Conservation (phyloP, 2,329 filamentous ascomycete genomes). For the Emmonsiellopsis sp. region DNA sequence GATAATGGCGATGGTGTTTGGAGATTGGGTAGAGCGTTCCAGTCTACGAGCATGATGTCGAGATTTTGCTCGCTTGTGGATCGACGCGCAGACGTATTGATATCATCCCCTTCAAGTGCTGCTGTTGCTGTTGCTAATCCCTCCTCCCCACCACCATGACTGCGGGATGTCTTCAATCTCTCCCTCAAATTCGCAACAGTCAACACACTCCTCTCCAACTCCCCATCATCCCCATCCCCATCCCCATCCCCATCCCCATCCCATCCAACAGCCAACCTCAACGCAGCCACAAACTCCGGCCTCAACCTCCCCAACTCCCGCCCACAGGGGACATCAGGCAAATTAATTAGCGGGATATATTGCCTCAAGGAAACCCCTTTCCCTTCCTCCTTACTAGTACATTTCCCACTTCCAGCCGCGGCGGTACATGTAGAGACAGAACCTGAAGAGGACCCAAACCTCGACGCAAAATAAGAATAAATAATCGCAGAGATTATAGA, state of each 20-base stretch:
- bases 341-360: conserved; percentile 51
- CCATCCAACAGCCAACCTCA: conserved; percentile 39
- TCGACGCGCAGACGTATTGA: no score
- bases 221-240: conserved; percentile 9
- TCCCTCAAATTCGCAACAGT: conserved; percentile 32
- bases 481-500: conserved; percentile 53
- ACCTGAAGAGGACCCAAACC: neutral
- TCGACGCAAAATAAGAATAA: conserved; percentile 49
- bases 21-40: conserved; percentile 34
- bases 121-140: neutral
- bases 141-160: neutral
- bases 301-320: conserved; percentile 45
- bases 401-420: conserved; percentile 15
- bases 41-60: conserved; percentile 34
- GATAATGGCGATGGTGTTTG: neutral
- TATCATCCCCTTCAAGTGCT: no score
- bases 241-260: conserved; percentile 10
- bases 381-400: neutral
- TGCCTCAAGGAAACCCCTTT: conserved; percentile 17
- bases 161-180: conserved; percentile 8
- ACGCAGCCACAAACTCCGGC: conserved; percentile 50
- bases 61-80: conserved; percentile 1
- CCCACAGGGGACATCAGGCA: conserved; percentile 37
- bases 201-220: conserved; percentile 28
- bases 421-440: conserved; percentile 18